These are phyloP conservation scores for Kodamaea fukazawae DNA, from an alignment of 805 yeast species.

Conservation along the genomic window DNA sequence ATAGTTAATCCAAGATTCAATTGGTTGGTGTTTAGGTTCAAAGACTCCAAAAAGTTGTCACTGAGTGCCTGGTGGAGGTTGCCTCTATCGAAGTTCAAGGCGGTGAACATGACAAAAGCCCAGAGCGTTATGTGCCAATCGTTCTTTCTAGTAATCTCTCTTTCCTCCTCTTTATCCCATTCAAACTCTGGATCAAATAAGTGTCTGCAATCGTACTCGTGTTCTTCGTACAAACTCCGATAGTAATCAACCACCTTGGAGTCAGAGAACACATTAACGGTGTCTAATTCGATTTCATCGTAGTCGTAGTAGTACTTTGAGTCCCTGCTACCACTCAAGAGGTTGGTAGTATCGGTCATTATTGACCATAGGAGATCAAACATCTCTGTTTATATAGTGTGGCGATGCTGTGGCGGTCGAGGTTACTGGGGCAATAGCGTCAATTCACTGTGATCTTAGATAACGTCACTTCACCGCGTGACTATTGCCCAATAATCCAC, in stretches of 20 bases:
- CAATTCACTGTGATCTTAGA: too few species aligned
- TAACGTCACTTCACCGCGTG: too few species aligned
- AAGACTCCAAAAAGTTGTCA: slow-evolving; percentile 22
- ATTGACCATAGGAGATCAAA: too few species aligned
- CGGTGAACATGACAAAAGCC: slow-evolving; percentile 45
- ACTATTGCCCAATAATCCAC: too few species aligned
- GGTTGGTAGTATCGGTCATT: too few species aligned
- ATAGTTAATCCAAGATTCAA: slow-evolving; percentile 60
- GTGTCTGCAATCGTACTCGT: slow-evolving; percentile 32
- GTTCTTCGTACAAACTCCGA: slow-evolving; percentile 26
- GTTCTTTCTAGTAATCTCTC: slow-evolving; percentile 44
- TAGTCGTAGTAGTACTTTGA: slow-evolving; percentile 3
- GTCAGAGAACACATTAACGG: slow-evolving; percentile 30
- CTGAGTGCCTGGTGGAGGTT: slow-evolving; percentile 25
- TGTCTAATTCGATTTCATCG: too few species aligned
- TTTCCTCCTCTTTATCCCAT: slow-evolving; percentile 36
- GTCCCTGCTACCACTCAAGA: too few species aligned
- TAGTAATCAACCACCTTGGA: slow-evolving; percentile 31
- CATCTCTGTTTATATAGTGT: too few species aligned
- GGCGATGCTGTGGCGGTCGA: too few species aligned
- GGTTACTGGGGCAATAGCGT: too few species aligned
- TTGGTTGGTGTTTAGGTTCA: slow-evolving; percentile 52
- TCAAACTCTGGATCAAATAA: slow-evolving; percentile 34
- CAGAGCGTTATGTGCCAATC: slow-evolving; percentile 56
- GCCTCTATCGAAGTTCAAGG: slow-evolving; percentile 23